Percentiles rank a stretch among this genome's conserved stretches.
Evolutionary conservation across 225 moss, liverwort and hornwort species (phyloP).

Genomic region (Pseudisothecium myosuroides): DNA sequence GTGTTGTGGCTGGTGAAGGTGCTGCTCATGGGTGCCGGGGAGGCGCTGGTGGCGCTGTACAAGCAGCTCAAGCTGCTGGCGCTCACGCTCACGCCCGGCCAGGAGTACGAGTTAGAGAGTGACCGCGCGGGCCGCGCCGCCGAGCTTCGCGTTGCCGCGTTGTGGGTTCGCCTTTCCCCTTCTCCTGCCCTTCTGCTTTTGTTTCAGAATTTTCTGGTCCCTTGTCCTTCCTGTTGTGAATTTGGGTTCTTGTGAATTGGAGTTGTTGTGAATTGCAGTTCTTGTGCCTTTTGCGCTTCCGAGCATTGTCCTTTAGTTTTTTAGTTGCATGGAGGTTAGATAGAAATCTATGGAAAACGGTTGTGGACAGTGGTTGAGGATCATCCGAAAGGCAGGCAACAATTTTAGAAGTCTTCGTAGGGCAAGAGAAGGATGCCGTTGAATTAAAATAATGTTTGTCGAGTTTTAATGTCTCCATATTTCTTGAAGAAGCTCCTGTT

Average conservation of each 20-base stretch:
- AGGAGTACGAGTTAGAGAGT: conserved; percentile 34
- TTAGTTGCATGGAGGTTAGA: background rate
- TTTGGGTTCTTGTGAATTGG: background rate
- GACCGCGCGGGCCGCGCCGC: conserved; percentile 49
- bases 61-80: conserved; percentile 34
- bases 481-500: background rate
- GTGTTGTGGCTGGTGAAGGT: conserved; percentile 22
- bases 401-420: background rate
- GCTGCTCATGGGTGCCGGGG: conserved; percentile 22
- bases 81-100: conserved; percentile 39
- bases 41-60: conserved; percentile 12
- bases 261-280: background rate
- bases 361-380: background rate
- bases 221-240: background rate
- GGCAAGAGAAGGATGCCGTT: background rate
- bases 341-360: background rate
- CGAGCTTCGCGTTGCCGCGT: conserved; percentile 35
- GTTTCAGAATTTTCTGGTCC: background rate
- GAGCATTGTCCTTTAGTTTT: background rate
- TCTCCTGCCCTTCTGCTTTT: background rate
- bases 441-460: too few species aligned
- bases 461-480: background rate
- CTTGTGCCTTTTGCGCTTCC: background rate
- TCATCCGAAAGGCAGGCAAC: background rate
- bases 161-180: conserved; percentile 12